phyloP scores from a whole-genome alignment of 441 rosid species.

The Gossypium davidsonii region DNA sequence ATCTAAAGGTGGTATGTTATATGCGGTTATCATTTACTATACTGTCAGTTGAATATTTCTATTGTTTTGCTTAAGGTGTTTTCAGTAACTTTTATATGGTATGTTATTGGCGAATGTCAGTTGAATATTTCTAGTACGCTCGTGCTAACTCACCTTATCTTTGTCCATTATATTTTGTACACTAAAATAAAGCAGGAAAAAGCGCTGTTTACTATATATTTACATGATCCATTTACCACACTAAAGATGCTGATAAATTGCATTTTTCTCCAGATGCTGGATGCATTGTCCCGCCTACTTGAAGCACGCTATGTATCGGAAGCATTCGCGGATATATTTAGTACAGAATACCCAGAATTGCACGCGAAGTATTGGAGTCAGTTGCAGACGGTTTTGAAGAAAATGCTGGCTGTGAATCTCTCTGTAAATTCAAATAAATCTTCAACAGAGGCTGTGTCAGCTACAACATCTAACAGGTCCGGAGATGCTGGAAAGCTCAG shows the following conservation, averaged over 20 bases:
- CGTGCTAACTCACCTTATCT: background rate
- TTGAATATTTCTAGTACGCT: background rate
- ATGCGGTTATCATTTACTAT: background rate
- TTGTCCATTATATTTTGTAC: background rate
- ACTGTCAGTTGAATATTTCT: background rate
- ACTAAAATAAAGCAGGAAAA: background rate
- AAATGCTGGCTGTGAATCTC: constrained; percentile 44
- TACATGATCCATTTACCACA: background rate
- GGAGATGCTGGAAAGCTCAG: constrained; percentile 57
- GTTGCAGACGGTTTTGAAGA: constrained; percentile 60
- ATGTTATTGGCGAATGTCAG: too few relatives aligned
- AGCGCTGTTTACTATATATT: background rate
- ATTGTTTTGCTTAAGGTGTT: background rate
- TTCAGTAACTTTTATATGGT: background rate
- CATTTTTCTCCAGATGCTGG: constrained; percentile 56
- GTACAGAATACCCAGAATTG: constrained; percentile 37
- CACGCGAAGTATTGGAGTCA: constrained; percentile 65
- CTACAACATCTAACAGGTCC: constrained; percentile 28
- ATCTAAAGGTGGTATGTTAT: constrained; percentile 47
- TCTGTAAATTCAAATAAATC: constrained; percentile 34
- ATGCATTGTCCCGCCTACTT: constrained; percentile 59
- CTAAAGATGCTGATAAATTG: constrained; percentile 8
- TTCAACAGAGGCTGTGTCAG: constrained; percentile 19
- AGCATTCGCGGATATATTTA: constrained; percentile 29
- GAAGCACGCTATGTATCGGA: constrained; percentile 55